These are phyloP conservation scores for Lepraria neglecta DNA, from an alignment of 495 filamentous ascomycete species.

Conservation along the genomic window DNA sequence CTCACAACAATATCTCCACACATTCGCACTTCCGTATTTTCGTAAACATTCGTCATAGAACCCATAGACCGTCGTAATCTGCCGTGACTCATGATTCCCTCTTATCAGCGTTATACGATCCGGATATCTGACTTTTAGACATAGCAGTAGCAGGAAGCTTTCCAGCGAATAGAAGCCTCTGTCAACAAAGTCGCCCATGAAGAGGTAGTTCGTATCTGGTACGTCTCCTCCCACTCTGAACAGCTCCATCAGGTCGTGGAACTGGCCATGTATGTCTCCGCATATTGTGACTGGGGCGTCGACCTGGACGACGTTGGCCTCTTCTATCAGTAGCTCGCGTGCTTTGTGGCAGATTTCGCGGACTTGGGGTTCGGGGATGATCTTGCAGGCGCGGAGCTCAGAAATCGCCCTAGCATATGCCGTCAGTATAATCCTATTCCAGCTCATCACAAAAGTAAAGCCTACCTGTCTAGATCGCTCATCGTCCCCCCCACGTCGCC, in stretches of 20 bases:
- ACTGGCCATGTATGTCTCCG: slow-evolving; percentile 97
- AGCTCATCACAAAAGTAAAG: neutral
- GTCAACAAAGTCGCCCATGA: slow-evolving; percentile 99
- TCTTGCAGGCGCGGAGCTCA: slow-evolving; percentile 88
- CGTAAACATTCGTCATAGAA: slow-evolving; percentile 98
- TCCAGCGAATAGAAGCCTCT: slow-evolving; percentile 97
- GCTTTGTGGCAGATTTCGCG: slow-evolving; percentile 97
- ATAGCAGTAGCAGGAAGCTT: slow-evolving; percentile 88
- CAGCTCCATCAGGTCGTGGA: slow-evolving; percentile 97
- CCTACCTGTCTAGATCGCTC: slow-evolving; percentile 83
- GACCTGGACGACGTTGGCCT: slow-evolving; percentile 95
- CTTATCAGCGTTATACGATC: slow-evolving; percentile 96
- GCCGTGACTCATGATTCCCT: slow-evolving; percentile 94
- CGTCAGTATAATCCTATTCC: neutral
- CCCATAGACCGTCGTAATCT: slow-evolving; percentile 97
- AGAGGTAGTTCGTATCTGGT: slow-evolving; percentile 96
- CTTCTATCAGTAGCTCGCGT: slow-evolving; percentile 91
- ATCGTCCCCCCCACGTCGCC: slow-evolving; percentile 41
- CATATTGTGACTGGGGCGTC: slow-evolving; percentile 98
- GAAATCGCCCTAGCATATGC: slow-evolving; percentile 66
- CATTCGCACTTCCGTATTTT: slow-evolving; percentile 95
- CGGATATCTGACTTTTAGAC: slow-evolving; percentile 94
- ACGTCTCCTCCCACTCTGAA: slow-evolving; percentile 94
- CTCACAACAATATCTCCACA: slow-evolving; percentile 98
- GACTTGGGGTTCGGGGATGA: slow-evolving; percentile 91